Evolutionary conservation across 106 monocot species (phyloP).

Genomic region (Alisma plantagoaquatica): DNA sequence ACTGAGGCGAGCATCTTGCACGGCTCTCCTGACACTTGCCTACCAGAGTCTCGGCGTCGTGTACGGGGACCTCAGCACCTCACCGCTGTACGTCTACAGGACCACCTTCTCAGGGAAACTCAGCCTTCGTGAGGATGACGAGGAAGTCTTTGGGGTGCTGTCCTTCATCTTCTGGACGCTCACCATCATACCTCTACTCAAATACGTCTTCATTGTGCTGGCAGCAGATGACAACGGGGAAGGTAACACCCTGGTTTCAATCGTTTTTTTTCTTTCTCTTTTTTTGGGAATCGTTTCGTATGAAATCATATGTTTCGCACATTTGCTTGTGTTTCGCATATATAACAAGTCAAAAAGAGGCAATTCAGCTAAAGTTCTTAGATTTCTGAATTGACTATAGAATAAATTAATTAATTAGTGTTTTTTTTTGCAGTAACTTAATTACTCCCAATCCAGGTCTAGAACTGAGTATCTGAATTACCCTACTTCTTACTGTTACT

Average conservation of each 20-base stretch:
- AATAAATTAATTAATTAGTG: no score
- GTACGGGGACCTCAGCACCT: conserved; percentile 82
- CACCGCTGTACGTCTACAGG: conserved; percentile 78
- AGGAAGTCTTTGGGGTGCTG: conserved; percentile 64
- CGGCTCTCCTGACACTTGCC: conserved; percentile 45
- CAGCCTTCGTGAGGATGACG: conserved; percentile 58
- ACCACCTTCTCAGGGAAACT: conserved; percentile 67
- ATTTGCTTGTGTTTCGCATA: neutral
- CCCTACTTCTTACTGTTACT: no score
- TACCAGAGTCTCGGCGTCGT: conserved; percentile 81
- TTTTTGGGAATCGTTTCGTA: neutral
- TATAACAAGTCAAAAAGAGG: no score
- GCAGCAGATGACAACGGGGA: conserved; percentile 79
- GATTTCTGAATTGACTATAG: no score
- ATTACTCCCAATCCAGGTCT: no score
- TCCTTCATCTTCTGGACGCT: conserved; percentile 80
- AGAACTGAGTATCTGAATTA: no score
- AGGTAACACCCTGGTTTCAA: conserved; percentile 20
- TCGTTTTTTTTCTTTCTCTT: neutral
- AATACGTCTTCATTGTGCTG: conserved; percentile 54
- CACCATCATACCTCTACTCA: conserved; percentile 66
- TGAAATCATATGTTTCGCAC: neutral
- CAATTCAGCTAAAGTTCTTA: no score
- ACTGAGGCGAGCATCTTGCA: conserved; percentile 20
- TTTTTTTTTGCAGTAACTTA: no score